Base-by-base conservation (phyloP, 2,329 filamentous ascomycete species). In the Colletotrichum orchidophilum region DNA sequence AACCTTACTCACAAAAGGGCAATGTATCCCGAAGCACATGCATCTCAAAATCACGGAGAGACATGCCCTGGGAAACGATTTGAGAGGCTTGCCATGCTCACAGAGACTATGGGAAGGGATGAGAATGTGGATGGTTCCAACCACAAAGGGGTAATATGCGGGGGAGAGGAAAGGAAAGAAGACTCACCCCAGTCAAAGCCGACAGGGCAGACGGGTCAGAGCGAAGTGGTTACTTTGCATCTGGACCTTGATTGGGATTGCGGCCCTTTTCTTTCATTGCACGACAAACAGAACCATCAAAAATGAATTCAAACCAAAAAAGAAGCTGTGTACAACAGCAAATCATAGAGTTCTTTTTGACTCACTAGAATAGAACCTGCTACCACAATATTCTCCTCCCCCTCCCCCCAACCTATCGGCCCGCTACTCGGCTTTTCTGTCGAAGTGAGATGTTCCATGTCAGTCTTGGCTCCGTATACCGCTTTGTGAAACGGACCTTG, bases 291-390 rank as follows among this genome's bases (percentile, higher is more conserved):
- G 13, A 57, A 52, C 27, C 7, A 62, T 12, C 33, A 33, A 50
- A 9, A 21, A 46, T 46, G 39, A 46, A 21, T 11, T 21, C 39
- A 21, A 46, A 1, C 24, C 21, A 39, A 50, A 63, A 70, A 42
- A n/a, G 15, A 46, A 46, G 21, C n/a, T 18, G 63, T 70, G 68
- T 62, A 71, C 52, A 71, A 62, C 57, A 63, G 57, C 21, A 66
- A 39, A 66, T 12, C 57, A 57, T 26, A 31, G 24, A 57, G 27
- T 24, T 18, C 1, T 52, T 52, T 27, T 27, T n/a, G 18, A n/a
- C 29, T 39, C 57, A 58, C 26, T 58, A 67, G 63, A 62, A 62
- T 62, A 62, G 52, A 58, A 70, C 21, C 63, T 71, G 39, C 57
- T 58, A 57, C 57, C 26, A 57, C 42, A n/a, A 33, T 11, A 35